Evolutionary conservation across 306 rosid genomes (phyloP).

Genomic region (Alnus rubra): DNA sequence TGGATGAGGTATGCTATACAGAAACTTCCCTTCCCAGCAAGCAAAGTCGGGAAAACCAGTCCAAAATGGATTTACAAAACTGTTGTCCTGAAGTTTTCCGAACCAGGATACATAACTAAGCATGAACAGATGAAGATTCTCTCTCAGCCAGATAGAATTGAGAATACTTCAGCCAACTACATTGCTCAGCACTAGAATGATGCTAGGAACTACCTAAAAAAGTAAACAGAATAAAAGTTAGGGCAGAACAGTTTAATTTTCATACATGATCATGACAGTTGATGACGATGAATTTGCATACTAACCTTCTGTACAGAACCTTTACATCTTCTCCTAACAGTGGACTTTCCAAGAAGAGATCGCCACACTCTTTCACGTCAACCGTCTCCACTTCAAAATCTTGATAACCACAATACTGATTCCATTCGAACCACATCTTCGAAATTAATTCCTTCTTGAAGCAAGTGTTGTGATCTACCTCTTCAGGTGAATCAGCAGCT

Average conservation of each 20-base stretch:
- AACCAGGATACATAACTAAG: not conserved
- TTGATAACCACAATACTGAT: conserved; percentile 62
- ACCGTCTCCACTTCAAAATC: conserved; percentile 59
- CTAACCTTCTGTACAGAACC: conserved; percentile 78
- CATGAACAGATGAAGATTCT: conserved; percentile 6
- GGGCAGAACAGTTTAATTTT: conserved; percentile 9
- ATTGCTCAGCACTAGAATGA: conserved; percentile 2
- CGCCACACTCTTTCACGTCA: conserved; percentile 58
- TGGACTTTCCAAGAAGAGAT: conserved; percentile 64
- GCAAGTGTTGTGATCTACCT: conserved; percentile 70
- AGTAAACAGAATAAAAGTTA: conserved; percentile 22
- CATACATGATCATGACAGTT: not conserved
- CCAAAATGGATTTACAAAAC: conserved; percentile 3
- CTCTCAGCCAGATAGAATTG: not conserved
- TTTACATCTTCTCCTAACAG: conserved; percentile 56
- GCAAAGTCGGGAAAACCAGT: not conserved
- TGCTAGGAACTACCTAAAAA: conserved; percentile 53
- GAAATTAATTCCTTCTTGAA: conserved; percentile 79
- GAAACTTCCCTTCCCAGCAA: not conserved
- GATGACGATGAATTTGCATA: not conserved
- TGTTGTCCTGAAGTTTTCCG: not conserved
- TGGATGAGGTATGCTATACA: not conserved
- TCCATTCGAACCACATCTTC: conserved; percentile 98
- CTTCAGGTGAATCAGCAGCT: conserved; percentile 82
- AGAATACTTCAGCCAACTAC: conserved; percentile 2